These are phyloP conservation scores for Sugiyamaella neomexicana DNA, from an alignment of 1,139 yeast species.

Conservation along the genomic window DNA sequence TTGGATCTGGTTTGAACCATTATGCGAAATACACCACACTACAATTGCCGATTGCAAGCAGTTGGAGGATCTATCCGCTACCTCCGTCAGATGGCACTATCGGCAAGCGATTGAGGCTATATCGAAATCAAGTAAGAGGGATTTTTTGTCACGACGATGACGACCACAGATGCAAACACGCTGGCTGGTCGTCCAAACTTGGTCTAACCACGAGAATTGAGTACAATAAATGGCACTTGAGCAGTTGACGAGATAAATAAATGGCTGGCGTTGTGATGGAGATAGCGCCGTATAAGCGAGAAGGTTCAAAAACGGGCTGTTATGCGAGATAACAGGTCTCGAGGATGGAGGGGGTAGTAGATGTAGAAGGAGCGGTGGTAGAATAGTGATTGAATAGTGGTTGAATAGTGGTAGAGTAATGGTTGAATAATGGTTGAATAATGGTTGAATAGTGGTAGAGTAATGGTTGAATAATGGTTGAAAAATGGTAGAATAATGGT, in stretches of 20 bases:
- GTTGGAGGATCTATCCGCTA: background rate
- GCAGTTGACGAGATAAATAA: background rate
- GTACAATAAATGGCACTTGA: background rate
- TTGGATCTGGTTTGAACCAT: constrained; percentile 9
- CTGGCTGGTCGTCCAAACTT: background rate
- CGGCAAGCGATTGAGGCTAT: too few species aligned
- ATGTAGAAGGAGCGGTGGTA: too few species aligned
- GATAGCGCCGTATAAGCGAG: background rate
- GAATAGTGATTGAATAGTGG: too few species aligned
- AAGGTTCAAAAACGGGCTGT: background rate
- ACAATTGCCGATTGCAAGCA: background rate
- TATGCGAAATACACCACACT: background rate
- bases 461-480: too few species aligned
- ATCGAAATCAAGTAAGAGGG: background rate
- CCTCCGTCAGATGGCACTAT: background rate
- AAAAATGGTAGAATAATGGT: too few species aligned
- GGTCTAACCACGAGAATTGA: background rate
- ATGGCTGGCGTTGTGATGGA: background rate
- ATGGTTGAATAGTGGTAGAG: too few species aligned
- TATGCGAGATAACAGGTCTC: background rate
- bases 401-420: too few species aligned
- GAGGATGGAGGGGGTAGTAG: too few species aligned
- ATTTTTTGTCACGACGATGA: background rate
- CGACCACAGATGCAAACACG: background rate
- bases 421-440: too few species aligned